phyloP scores from a whole-genome alignment of 768 basidiomycete genomes.

The Boletus patriciae region DNA sequence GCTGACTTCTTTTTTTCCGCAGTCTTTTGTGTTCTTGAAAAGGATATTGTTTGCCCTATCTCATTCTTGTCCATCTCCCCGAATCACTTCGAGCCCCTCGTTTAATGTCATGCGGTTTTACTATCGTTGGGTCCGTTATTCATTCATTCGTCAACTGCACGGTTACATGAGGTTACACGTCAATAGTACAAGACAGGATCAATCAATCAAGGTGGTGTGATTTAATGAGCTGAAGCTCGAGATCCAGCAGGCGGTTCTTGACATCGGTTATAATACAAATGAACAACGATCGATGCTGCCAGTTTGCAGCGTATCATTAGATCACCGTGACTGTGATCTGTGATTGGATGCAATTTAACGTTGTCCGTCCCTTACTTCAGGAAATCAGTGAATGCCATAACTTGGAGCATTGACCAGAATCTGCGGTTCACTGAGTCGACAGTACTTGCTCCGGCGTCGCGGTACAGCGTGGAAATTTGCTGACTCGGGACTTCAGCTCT shows the following conservation, averaged over 20 bases:
- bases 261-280: background rate
- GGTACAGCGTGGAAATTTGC: slow-evolving; percentile 1
- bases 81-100: background rate
- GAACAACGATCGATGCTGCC: background rate
- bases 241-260: background rate
- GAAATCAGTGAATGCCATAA: background rate
- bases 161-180: slow-evolving; percentile 8
- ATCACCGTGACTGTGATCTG: background rate
- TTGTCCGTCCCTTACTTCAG: background rate
- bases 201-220: slow-evolving; percentile 9
- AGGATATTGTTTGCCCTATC: background rate
- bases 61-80: background rate
- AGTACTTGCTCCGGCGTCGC: too few species aligned
- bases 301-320: background rate
- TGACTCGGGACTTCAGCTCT: background rate
- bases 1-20: slow-evolving; percentile 4
- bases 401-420: background rate
- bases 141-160: background rate
- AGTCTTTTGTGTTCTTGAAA: slow-evolving; percentile 9
- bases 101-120: slow-evolving; percentile 4
- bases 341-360: background rate
- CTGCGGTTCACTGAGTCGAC: background rate
- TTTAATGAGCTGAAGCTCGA: slow-evolving; percentile 3
- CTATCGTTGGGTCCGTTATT: background rate
- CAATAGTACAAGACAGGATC: background rate